Evolutionary conservation across 192 early-diverging fungal genomes (phyloP).

Genomic region (Tieghemiomyces parasiticus): DNA sequence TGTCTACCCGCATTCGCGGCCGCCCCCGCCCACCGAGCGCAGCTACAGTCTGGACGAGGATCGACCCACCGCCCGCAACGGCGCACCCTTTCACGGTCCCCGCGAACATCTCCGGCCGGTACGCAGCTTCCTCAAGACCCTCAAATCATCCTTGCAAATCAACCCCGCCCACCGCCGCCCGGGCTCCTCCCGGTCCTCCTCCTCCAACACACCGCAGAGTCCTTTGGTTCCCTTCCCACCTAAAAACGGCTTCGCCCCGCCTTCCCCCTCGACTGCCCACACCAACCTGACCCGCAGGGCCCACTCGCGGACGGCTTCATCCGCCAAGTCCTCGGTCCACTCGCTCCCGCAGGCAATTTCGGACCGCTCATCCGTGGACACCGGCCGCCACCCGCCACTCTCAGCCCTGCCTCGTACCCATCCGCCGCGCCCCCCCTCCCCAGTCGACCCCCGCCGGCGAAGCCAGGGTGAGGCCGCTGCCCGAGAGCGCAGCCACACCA

Average conservation of each 20-base stretch:
- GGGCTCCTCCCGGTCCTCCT: slow-evolving; percentile 6
- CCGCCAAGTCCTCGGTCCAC: slow-evolving; percentile 7
- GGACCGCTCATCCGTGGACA: no score
- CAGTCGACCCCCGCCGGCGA: no score
- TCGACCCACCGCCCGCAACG: slow-evolving; percentile 9
- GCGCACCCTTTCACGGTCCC: background rate
- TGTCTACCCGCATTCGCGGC: slow-evolving; percentile 3
- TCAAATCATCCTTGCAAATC: background rate
- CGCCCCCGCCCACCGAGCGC: background rate
- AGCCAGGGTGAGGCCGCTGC: no score
- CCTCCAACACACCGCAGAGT: slow-evolving; percentile 10
- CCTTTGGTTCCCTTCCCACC: slow-evolving; percentile 1
- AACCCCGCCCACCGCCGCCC: background rate
- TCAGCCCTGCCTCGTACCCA: no score
- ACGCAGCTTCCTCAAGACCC: slow-evolving; percentile 4
- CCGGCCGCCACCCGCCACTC: no score
- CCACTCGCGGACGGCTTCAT: slow-evolving; percentile 10
- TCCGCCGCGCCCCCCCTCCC: no score
- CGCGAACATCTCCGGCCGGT: slow-evolving; percentile 4
- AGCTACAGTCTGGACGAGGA: slow-evolving; percentile 12
- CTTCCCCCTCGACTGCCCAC: slow-evolving; percentile 8
- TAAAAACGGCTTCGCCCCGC: slow-evolving; percentile 3
- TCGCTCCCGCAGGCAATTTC: no score
- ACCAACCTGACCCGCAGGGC: background rate
- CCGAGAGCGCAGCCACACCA: slow-evolving; percentile 2